Percentiles rank a stretch among this genome's conserved stretches.
Conservation (phyloP, 1,284 basidiomycete genomes). For the Ustilago xerochloae region DNA sequence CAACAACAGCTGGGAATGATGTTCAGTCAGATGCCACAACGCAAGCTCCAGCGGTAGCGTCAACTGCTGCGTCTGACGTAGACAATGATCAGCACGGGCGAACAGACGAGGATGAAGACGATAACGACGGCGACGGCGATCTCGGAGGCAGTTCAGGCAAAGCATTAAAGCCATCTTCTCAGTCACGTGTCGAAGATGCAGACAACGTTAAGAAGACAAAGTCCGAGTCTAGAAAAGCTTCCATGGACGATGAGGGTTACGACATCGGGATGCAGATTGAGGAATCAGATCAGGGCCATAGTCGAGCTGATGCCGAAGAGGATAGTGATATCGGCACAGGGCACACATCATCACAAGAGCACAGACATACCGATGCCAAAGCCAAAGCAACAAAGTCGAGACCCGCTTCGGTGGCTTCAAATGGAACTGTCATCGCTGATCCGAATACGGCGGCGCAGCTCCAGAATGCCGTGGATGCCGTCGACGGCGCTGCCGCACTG, state of each 20-base stretch:
- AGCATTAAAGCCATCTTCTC: neutral
- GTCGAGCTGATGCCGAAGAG: neutral
- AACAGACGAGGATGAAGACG: constrained; percentile 2
- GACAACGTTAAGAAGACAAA: neutral
- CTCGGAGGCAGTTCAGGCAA: constrained; percentile 14
- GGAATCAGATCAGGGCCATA: neutral
- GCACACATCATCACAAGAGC: neutral
- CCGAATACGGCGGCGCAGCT: constrained; percentile 64
- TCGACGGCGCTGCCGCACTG: constrained; percentile 6
- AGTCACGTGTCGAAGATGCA: neutral
- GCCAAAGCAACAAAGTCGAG: neutral
- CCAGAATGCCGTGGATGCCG: constrained; percentile 29
- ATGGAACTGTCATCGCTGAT: constrained; percentile 40
- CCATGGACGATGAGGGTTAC: constrained; percentile 16
- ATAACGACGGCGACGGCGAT: constrained; percentile 30
- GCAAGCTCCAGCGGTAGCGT: neutral
- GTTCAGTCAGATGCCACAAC: neutral
- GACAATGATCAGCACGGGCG: neutral
- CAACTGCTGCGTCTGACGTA: neutral
- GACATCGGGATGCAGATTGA: constrained; percentile 38
- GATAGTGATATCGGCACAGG: constrained; percentile 11
- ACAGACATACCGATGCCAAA: neutral
- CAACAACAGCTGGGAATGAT: neutral
- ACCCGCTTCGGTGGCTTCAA: constrained; percentile 6
- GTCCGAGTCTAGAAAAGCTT: neutral